phyloP scores from a whole-genome alignment of 805 yeast genomes.

The Saccharomycopsis fodiens region DNA sequence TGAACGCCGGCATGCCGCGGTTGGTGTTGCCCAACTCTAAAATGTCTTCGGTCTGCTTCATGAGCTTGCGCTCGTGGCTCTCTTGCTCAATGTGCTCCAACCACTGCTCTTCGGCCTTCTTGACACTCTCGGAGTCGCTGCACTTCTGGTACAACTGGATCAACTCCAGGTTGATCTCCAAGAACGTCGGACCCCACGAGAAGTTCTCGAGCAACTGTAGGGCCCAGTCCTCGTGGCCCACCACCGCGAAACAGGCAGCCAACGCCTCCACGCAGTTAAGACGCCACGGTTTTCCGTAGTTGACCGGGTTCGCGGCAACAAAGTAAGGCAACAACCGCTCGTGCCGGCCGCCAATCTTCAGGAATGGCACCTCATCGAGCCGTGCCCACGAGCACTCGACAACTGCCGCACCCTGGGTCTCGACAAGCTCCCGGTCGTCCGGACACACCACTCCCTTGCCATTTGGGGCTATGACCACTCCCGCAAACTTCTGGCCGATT shows the following conservation, averaged over 20 bases:
- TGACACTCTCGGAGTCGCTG: constrained; percentile 70
- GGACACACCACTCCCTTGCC: constrained; percentile 91
- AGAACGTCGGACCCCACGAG: constrained; percentile 88
- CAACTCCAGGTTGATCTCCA: constrained; percentile 74
- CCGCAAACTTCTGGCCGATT: constrained; percentile 91
- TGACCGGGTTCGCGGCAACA: constrained; percentile 95
- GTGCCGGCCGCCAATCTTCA: constrained; percentile 82
- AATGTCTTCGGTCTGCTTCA: constrained; percentile 47
- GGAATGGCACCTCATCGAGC: constrained; percentile 92
- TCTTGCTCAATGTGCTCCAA: constrained; percentile 61
- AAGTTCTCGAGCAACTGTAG: constrained; percentile 65
- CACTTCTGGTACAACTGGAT: constrained; percentile 69
- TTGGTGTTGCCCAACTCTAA: constrained; percentile 75
- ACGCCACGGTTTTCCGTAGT: constrained; percentile 94
- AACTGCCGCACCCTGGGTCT: constrained; percentile 84
- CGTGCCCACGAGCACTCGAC: constrained; percentile 99
- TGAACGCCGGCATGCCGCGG: constrained; percentile 28
- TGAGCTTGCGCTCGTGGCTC: constrained; percentile 50
- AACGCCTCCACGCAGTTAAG: constrained; percentile 95
- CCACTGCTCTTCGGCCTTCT: constrained; percentile 68
- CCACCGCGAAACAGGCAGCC: constrained; percentile 94
- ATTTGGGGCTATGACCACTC: constrained; percentile 87
- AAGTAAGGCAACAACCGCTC: constrained; percentile 85
- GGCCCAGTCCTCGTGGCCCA: constrained; percentile 90
- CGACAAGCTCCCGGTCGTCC: constrained; percentile 70